These are phyloP conservation scores for Protomyces inundatus DNA, from an alignment of 1,139 yeast species.

Conservation along the genomic window DNA sequence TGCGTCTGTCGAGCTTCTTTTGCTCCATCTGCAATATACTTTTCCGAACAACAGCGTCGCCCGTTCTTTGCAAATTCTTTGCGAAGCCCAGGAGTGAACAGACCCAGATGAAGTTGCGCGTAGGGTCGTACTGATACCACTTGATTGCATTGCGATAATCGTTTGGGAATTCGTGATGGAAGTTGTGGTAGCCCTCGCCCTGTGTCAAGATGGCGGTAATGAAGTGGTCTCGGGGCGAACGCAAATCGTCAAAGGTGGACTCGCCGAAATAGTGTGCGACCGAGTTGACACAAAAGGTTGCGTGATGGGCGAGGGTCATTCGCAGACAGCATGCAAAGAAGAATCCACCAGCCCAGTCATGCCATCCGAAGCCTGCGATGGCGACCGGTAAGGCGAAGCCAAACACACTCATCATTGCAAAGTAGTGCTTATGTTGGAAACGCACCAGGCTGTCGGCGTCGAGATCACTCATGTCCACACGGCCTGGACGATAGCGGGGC, in stretches of 20 bases:
- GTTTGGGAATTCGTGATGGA: slow-evolving; percentile 98
- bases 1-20: slow-evolving; percentile 82
- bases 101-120: slow-evolving; percentile 70
- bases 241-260: slow-evolving; percentile 90
- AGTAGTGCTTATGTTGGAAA: slow-evolving; percentile 88
- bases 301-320: slow-evolving; percentile 84
- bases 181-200: slow-evolving; percentile 98
- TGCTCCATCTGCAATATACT: slow-evolving; percentile 94
- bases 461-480: slow-evolving; percentile 92
- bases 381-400: slow-evolving; percentile 71
- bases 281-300: slow-evolving; percentile 96
- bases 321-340: slow-evolving; percentile 85
- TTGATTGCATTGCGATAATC: slow-evolving; percentile 96
- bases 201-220: slow-evolving; percentile 91
- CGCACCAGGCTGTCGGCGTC: slow-evolving; percentile 84
- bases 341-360: slow-evolving; percentile 89
- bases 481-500: slow-evolving; percentile 90
- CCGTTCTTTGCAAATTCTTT: slow-evolving; percentile 82
- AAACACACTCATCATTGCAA: slow-evolving; percentile 57
- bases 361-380: slow-evolving; percentile 74
- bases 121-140: slow-evolving; percentile 99
- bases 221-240: slow-evolving; percentile 95
- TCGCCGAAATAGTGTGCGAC: slow-evolving; percentile 97
- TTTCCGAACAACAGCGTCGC: slow-evolving; percentile 93
- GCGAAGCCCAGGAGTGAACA: slow-evolving; percentile 78